These are phyloP conservation scores for Ricinus communis DNA, from an alignment of 345 rosid species.

Conservation along the genomic window DNA sequence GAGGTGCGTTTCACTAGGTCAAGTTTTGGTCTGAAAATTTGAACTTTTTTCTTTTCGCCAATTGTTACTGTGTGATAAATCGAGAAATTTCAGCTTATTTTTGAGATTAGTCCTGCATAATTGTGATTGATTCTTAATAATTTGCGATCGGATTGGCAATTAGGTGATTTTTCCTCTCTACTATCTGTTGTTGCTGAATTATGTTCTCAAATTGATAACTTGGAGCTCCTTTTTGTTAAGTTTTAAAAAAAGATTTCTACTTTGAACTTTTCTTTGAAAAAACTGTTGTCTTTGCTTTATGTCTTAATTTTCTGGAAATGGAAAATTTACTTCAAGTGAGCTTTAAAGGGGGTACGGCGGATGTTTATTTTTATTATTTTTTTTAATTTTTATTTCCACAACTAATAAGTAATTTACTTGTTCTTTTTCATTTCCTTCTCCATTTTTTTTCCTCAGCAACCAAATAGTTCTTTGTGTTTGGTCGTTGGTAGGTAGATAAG, in stretches of 20 bases:
- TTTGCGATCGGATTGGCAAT: slow-evolving; percentile 25
- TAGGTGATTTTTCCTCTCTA: background rate
- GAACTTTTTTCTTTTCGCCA: background rate
- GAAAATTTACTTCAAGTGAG: slow-evolving; percentile 29
- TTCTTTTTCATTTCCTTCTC: slow-evolving; percentile 8
- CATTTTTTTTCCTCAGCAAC: slow-evolving; percentile 17
- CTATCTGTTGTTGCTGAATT: background rate
- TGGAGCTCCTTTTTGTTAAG: background rate
- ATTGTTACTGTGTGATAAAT: background rate
- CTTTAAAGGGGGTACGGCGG: slow-evolving; percentile 1
- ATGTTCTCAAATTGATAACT: slow-evolving; percentile 9
- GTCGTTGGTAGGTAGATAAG: slow-evolving; percentile 45
- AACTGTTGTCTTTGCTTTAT: background rate
- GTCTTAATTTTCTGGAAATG: slow-evolving; percentile 23
- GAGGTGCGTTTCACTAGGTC: slow-evolving; percentile 39
- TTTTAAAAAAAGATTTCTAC: background rate
- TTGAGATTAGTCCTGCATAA: slow-evolving; percentile 4
- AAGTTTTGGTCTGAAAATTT: slow-evolving; percentile 6
- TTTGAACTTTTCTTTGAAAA: background rate
- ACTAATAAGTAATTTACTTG: background rate
- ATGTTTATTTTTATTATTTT: background rate
- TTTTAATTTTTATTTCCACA: background rate
- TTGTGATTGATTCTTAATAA: background rate
- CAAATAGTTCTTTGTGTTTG: slow-evolving; percentile 34
- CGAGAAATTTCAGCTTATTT: slow-evolving; percentile 1